Percentiles rank a stretch among this genome's conserved stretches.
Evolutionary conservation across 2,329 filamentous ascomycete genomes (phyloP).

Genomic region (Pyrenochaeta sp.): DNA sequence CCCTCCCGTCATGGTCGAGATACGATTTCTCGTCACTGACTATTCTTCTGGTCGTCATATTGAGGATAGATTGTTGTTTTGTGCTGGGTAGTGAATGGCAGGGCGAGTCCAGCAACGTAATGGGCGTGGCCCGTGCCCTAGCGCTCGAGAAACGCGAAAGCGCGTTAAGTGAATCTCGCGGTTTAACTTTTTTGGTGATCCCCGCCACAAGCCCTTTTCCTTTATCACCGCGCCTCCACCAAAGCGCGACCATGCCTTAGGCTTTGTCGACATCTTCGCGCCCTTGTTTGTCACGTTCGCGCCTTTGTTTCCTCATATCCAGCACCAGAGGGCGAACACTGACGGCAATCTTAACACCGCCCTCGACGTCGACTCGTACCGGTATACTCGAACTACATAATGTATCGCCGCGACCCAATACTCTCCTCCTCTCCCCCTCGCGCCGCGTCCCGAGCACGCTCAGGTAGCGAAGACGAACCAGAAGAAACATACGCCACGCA

Average conservation of each 20-base stretch:
- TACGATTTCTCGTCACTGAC: slow-evolving; percentile 71
- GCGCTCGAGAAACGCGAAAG: slow-evolving; percentile 17
- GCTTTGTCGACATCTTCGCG: slow-evolving; percentile 18
- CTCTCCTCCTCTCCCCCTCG: slow-evolving; percentile 42
- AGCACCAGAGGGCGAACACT: background rate
- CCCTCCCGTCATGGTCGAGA: slow-evolving; percentile 54
- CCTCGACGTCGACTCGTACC: background rate
- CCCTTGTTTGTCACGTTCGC: slow-evolving; percentile 22
- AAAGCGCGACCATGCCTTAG: slow-evolving; percentile 14
- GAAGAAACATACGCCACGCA: slow-evolving; percentile 60
- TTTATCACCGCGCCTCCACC: slow-evolving; percentile 7
- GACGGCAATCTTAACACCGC: background rate
- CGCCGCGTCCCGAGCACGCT: slow-evolving; percentile 15
- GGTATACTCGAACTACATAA: slow-evolving; percentile 19
- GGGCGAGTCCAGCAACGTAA: slow-evolving; percentile 25
- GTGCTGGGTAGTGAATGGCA: background rate
- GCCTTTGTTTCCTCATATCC: slow-evolving; percentile 9
- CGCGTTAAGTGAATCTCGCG: slow-evolving; percentile 15
- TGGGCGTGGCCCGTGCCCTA: slow-evolving; percentile 23
- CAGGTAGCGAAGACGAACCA: slow-evolving; percentile 57
- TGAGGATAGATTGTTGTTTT: slow-evolving; percentile 11
- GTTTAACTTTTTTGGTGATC: slow-evolving; percentile 20
- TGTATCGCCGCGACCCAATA: slow-evolving; percentile 47
- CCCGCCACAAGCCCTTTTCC: slow-evolving; percentile 15
- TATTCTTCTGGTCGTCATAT: slow-evolving; percentile 76